Conservation (phyloP, 495 filamentous ascomycete species). For the Penicillium turbatum region DNA sequence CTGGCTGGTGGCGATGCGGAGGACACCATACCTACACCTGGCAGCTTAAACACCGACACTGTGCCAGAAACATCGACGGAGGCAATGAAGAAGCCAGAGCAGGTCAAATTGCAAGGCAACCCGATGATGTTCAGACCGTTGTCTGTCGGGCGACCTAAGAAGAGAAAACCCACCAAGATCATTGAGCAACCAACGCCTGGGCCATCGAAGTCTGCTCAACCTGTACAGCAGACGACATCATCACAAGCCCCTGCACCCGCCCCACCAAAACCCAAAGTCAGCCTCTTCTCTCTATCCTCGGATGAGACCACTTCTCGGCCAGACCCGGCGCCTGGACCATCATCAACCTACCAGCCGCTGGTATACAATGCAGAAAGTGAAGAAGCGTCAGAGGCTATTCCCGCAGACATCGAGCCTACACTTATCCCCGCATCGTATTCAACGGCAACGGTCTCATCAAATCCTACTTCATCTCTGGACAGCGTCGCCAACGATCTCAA, state of each 20-base stretch:
- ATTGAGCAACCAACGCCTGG: conserved; percentile 14
- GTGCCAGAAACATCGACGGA: conserved; percentile 9
- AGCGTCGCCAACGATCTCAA: conserved; percentile 68
- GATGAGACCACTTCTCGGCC: conserved; percentile 14
- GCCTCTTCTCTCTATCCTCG: conserved; percentile 55
- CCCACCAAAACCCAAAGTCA: conserved; percentile 50
- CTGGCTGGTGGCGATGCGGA: conserved; percentile 10
- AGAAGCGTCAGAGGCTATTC: conserved; percentile 17
- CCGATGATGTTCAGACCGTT: conserved; percentile 84
- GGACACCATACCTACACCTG: conserved; percentile 18
- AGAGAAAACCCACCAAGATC: conserved; percentile 50
- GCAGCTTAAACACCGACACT: conserved; percentile 11
- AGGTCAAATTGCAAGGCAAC: conserved; percentile 68
- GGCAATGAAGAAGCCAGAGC: conserved; percentile 33
- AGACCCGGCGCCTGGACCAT: conserved; percentile 2
- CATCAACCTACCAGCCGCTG: conserved; percentile 46
- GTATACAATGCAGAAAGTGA: conserved; percentile 40
- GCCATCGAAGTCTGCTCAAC: conserved; percentile 3
- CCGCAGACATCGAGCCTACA: conserved; percentile 13
- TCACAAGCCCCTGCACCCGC: conserved; percentile 21
- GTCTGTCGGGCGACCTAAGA: conserved; percentile 67
- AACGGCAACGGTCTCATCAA: conserved; percentile 19
- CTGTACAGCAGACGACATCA: conserved; percentile 8
- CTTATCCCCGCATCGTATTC: conserved; percentile 7
- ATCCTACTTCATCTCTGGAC: conserved; percentile 37